These are phyloP conservation scores for Salvia miltiorrhiza DNA, from an alignment of 257 asterid species.

Conservation along the genomic window DNA sequence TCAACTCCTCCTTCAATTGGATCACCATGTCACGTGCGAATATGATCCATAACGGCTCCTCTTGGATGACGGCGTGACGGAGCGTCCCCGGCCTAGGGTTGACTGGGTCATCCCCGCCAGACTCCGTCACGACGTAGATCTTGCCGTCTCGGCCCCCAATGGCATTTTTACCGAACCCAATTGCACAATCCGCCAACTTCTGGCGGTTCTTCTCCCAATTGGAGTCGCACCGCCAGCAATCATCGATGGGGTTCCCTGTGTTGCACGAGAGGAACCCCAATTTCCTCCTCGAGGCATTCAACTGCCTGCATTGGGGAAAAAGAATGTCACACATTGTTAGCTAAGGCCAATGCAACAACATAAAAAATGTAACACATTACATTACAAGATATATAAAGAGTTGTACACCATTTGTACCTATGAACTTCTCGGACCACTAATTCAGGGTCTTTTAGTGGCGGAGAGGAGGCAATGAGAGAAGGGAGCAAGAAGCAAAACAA, in stretches of 20 bases:
- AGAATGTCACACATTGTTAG: constrained; percentile 10
- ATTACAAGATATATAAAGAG: too few relatives aligned
- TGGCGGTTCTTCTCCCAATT: constrained; percentile 70
- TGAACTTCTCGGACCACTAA: constrained; percentile 61
- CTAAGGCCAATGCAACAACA: neutral
- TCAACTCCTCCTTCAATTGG: constrained; percentile 64
- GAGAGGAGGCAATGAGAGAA: constrained; percentile 45
- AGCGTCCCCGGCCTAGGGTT: constrained; percentile 76
- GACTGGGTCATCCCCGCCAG: constrained; percentile 45
- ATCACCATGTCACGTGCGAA: constrained; percentile 79
- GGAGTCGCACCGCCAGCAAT: constrained; percentile 78
- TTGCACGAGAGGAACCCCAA: constrained; percentile 64
- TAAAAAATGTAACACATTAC: neutral
- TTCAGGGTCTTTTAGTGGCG: constrained; percentile 46
- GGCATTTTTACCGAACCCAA: constrained; percentile 77
- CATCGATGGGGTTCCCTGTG: constrained; percentile 81
- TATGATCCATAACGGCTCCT: constrained; percentile 71
- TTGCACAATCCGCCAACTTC: constrained; percentile 67
- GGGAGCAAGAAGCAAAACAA: constrained; percentile 25
- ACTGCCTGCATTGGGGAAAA: constrained; percentile 38
- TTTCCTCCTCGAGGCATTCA: constrained; percentile 64
- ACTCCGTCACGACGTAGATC: constrained; percentile 59
- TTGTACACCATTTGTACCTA: constrained; percentile 33
- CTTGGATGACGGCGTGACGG: constrained; percentile 61
- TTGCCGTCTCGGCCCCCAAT: constrained; percentile 64